phyloP scores from a whole-genome alignment of 768 basidiomycete species.

The Termitomyces sp. region DNA sequence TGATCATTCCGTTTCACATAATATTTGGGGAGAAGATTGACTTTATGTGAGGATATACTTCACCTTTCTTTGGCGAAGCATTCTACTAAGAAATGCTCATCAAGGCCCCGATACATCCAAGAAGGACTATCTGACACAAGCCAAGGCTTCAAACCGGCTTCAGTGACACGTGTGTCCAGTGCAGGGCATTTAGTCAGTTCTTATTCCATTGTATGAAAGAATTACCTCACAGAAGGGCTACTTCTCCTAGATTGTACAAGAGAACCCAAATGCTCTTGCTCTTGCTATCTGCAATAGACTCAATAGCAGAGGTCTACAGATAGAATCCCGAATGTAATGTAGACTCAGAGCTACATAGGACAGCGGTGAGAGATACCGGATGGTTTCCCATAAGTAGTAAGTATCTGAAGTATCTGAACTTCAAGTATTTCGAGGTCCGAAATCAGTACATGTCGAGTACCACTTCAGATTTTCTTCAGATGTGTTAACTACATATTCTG shows the following conservation, averaged over 20 bases:
- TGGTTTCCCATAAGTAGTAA: too few species aligned
- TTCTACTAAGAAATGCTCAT: not conserved
- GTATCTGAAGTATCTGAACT: too few species aligned
- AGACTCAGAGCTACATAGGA: too few species aligned
- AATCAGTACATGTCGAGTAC: too few species aligned
- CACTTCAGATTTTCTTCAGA: too few species aligned
- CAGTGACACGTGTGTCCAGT: slow-evolving; percentile 21
- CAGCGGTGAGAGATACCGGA: too few species aligned
- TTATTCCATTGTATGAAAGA: not conserved
- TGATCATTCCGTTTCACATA: slow-evolving; percentile 16
- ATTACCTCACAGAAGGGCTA: not conserved
- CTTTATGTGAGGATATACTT: slow-evolving; percentile 15
- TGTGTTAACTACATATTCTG: too few species aligned
- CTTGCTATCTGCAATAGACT: slow-evolving; percentile 22
- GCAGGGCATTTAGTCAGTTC: slow-evolving; percentile 25
- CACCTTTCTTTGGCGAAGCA: not conserved
- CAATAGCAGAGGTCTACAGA: slow-evolving; percentile 1
- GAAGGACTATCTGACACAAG: slow-evolving; percentile 21
- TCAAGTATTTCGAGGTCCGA: too few species aligned
- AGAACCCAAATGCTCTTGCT: slow-evolving; percentile 25
- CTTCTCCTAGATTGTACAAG: slow-evolving; percentile 25
- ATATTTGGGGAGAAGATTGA: slow-evolving; percentile 19
- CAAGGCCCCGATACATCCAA: slow-evolving; percentile 24
- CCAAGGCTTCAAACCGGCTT: slow-evolving; percentile 23
- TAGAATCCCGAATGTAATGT: slow-evolving; percentile 13